Evolutionary conservation across 305 asterid species (phyloP).

Genomic region (Fraxinus dipetala): DNA sequence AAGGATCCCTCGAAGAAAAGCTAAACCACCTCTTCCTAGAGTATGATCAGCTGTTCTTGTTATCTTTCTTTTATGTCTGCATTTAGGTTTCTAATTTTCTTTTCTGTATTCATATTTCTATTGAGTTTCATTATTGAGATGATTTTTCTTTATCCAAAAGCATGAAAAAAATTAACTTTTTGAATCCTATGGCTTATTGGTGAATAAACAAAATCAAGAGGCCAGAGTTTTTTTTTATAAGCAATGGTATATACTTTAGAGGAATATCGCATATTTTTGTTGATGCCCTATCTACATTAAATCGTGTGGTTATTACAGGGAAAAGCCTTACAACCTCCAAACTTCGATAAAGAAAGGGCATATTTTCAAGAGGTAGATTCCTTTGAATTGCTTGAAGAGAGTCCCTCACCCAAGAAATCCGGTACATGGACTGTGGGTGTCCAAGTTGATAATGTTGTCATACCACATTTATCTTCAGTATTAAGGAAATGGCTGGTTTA

Average conservation of each 20-base stretch:
- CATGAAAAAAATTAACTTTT: not conserved
- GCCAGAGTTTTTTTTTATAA: constrained; percentile 1
- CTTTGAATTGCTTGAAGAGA: constrained; percentile 81
- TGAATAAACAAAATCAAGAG: constrained; percentile 14
- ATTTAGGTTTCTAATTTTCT: not conserved
- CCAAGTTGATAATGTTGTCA: constrained; percentile 35
- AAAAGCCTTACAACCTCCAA: constrained; percentile 49
- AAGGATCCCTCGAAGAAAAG: constrained; percentile 58
- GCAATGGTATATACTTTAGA: not conserved
- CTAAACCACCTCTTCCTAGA: constrained; percentile 81
- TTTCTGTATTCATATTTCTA: constrained; percentile 2
- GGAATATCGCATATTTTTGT: constrained; percentile 1
- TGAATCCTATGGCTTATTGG: not conserved
- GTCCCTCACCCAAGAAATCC: constrained; percentile 91
- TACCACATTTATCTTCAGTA: constrained; percentile 73
- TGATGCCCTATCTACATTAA: constrained; percentile 10
- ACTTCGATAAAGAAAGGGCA: constrained; percentile 64
- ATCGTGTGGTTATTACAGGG: constrained; percentile 44
- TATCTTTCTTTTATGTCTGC: constrained; percentile 17
- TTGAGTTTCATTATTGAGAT: constrained; percentile 3
- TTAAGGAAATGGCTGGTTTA: constrained; percentile 71
- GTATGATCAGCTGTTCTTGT: constrained; percentile 38
- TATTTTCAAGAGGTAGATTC: constrained; percentile 92
- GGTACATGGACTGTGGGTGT: constrained; percentile 64
- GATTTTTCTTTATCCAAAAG: not conserved